Conservation (phyloP, 345 rosid species). For the Eucalyptus shirleyi region DNA sequence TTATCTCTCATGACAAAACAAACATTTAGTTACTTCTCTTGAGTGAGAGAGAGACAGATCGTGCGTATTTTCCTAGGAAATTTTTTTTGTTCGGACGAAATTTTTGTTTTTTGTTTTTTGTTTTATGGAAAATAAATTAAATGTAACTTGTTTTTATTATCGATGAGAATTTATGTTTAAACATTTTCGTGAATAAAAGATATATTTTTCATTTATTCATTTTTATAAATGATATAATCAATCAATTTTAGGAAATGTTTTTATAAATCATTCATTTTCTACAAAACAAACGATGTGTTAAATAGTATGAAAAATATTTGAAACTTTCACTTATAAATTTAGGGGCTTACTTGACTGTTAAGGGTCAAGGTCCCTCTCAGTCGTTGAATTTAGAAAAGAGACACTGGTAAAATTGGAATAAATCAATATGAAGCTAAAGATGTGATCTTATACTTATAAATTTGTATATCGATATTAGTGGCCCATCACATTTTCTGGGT, state of each 20-base stretch:
- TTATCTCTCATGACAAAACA: neutral
- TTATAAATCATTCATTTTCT: too few relatives aligned
- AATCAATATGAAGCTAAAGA: neutral
- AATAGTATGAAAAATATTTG: neutral
- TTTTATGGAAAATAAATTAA: too few relatives aligned
- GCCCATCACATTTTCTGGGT: neutral
- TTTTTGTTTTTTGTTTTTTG: too few relatives aligned
- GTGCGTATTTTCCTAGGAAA: neutral
- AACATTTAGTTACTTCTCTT: neutral
- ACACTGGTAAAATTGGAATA: neutral
- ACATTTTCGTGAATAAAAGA: neutral
- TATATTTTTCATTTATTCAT: too few relatives aligned
- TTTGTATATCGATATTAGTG: neutral
- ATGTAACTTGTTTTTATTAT: too few relatives aligned
- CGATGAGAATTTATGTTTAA: rapidly evolving
- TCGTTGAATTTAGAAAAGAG: neutral
- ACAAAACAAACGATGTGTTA: rapidly evolving
- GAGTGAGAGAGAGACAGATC: neutral
- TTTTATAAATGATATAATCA: too few relatives aligned
- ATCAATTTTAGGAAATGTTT: neutral
- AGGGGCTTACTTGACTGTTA: neutral
- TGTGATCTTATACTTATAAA: neutral
- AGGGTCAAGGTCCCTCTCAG: neutral
- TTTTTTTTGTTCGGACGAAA: too few relatives aligned
- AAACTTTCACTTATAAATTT: neutral